phyloP scores from a whole-genome alignment of 352 stramenopile genomes.

The Globisporangium camurandrum region DNA sequence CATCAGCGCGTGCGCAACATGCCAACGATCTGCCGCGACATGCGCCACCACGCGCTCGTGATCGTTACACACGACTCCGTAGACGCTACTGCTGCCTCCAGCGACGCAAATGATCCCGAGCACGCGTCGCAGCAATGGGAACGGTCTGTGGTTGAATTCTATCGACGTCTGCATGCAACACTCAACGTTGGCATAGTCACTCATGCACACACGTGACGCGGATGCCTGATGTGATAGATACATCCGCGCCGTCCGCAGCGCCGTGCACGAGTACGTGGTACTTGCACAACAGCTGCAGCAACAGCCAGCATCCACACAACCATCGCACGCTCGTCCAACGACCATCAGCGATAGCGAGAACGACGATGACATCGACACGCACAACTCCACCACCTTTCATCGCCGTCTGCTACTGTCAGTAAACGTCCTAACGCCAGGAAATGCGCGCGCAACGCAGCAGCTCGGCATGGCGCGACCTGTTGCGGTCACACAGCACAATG shows the following conservation, averaged over 20 bases:
- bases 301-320: neutral
- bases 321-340: too few relatives aligned
- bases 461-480: conserved; percentile 11
- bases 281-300: conserved; percentile 1
- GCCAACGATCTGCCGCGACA: neutral
- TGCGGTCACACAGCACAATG: conserved; percentile 8
- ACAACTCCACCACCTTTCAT: neutral
- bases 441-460: conserved; percentile 7
- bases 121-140: neutral
- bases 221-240: conserved; percentile 5
- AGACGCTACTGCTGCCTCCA: neutral
- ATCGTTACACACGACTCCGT: conserved; percentile 1
- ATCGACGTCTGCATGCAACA: neutral
- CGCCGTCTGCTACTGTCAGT: conserved; percentile 8
- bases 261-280: conserved; percentile 15
- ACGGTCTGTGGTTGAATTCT: neutral
- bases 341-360: neutral
- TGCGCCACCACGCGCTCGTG: conserved; percentile 7
- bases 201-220: neutral
- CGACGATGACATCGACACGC: neutral
- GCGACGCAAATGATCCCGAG: neutral
- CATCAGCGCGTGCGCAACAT: neutral
- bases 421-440: conserved; percentile 4
- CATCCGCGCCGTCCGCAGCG: neutral
- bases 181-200: neutral